Conservation (phyloP, 768 basidiomycete genomes). For the Termitomyces sp. region DNA sequence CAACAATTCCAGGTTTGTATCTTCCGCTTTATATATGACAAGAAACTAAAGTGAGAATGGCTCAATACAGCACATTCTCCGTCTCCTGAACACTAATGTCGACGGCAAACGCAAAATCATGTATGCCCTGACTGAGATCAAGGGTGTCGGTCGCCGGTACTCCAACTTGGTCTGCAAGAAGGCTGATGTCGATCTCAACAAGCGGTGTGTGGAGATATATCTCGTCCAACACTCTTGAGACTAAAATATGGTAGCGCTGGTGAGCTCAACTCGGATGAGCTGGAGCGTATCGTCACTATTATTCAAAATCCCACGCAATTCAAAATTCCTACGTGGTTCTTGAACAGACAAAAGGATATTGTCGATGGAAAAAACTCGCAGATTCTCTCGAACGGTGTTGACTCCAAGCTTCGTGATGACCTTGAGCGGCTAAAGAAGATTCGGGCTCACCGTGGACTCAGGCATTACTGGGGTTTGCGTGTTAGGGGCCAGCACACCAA, state of each 20-base stretch:
- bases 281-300: constrained; percentile 98
- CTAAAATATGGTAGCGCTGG: constrained; percentile 65
- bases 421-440: constrained; percentile 99
- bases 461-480: constrained; percentile 92
- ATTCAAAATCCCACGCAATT: constrained; percentile 99
- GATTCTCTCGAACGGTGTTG: constrained; percentile 93
- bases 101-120: constrained; percentile 99
- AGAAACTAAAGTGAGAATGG: constrained; percentile 3
- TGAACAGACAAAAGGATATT: constrained; percentile 99
- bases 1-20: constrained; percentile 86
- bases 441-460: constrained; percentile 89
- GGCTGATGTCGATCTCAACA: constrained; percentile 97
- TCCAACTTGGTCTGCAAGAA: constrained; percentile 99
- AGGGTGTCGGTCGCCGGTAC: constrained; percentile 99
- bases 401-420: constrained; percentile 98
- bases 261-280: constrained; percentile 98
- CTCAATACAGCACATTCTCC: constrained; percentile 84
- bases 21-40: not conserved
- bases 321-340: constrained; percentile 99
- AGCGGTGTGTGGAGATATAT: constrained; percentile 66
- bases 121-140: constrained; percentile 99
- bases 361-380: constrained; percentile 96
- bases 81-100: constrained; percentile 99
- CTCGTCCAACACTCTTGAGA: not conserved
- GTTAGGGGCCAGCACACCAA: constrained; percentile 99